Base-by-base conservation (phyloP, 2,329 filamentous ascomycete genomes). In the Sclerotinia sclerotiorum region DNA sequence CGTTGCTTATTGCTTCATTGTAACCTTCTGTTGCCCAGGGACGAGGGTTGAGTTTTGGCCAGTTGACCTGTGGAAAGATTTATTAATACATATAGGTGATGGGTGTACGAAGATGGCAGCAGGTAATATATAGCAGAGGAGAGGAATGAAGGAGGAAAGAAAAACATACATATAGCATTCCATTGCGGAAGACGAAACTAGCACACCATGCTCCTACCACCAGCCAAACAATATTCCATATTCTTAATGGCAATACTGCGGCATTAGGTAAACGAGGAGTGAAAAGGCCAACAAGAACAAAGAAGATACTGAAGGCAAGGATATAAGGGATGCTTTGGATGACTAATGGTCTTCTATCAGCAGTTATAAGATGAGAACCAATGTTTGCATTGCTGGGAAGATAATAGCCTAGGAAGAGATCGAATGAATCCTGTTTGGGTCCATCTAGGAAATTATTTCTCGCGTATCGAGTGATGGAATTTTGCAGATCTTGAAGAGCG, bases 321-420 rank as follows among this genome's bases (percentile, higher is more conserved):
- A 98, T 83, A 77, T 98, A 99, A 0, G 96, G 95, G 70, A 99
- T 87, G n/a, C 92, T 88, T 80, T 99, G 95, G 73, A 99, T 91
- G 70, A 96, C 84, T 21, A 97, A 80, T 0, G 96, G 96, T 69
- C 95, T 84, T 65, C 89, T 87, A 79, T 99, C 95, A 11, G 89
- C 87, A 77, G 98, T 97, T 60, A 97, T 84, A 61, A 91, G 84
- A 55, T 86, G 85, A 39, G 87, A 88, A 39, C 56, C 65, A 35
- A 67, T 67, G 44, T 92, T 91, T 65, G 92, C 87, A 67, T 87
- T 87, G 39, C 88, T 88, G 48, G 94, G 93, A 39, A 91, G 85
- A 80, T 97, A 97, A 8, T 87, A 86, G 52, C 95, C 95, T 35
- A 97, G 83, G 82, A 99, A 98, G 15, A 99, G 83, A 78, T 99